phyloP scores from a whole-genome alignment of 2,329 filamentous ascomycete genomes.

The Thermoascus crustaceus region DNA sequence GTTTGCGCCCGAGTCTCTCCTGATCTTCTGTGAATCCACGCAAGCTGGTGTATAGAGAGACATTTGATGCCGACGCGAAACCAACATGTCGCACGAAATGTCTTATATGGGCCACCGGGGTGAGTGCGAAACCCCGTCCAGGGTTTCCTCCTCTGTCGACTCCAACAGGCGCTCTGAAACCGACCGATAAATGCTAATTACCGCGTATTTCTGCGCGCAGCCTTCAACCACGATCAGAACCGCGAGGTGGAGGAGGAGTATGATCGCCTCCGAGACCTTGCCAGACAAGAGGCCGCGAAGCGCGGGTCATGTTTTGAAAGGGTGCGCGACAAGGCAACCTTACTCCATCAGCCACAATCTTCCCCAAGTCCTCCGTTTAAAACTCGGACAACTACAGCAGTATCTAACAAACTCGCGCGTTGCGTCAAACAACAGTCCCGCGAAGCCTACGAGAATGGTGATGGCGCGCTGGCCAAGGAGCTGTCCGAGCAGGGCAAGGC shows the following conservation, averaged over 20 bases:
- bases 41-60: too few species aligned
- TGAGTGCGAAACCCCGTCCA: conserved; percentile 16
- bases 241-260: conserved; percentile 74
- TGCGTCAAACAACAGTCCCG: conserved; percentile 47
- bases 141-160: too few species aligned
- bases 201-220: conserved; percentile 38
- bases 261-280: conserved; percentile 77
- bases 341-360: background rate
- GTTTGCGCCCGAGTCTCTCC: too few species aligned
- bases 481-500: conserved; percentile 77
- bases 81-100: conserved; percentile 36
- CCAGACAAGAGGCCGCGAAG: conserved; percentile 70
- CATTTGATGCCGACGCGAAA: too few species aligned
- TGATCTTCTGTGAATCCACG: too few species aligned
- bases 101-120: conserved; percentile 33
- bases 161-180: background rate
- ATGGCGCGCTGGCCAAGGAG: conserved; percentile 74
- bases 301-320: conserved; percentile 68
- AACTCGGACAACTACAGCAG: too few species aligned
- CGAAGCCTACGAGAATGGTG: conserved; percentile 73
- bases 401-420: too few species aligned
- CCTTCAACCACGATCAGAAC: conserved; percentile 65
- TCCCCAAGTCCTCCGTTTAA: too few species aligned
- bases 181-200: too few species aligned
- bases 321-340: conserved; percentile 35